Evolutionary conservation across 2,329 filamentous ascomycete species (phyloP).

Genomic region (Ceratocystis cacaofunesta): DNA sequence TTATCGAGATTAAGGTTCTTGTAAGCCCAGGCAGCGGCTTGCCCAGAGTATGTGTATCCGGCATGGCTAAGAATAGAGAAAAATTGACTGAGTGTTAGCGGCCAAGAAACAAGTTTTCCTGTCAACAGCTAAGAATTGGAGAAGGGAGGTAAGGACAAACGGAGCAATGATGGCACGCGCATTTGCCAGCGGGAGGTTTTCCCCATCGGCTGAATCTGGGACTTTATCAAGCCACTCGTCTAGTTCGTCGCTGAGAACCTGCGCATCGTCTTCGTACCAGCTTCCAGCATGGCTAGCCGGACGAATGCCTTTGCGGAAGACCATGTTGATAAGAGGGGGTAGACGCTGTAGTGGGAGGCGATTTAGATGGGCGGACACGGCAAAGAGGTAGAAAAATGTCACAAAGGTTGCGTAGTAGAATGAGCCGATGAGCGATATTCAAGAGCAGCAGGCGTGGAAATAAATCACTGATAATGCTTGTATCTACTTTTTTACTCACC

Average conservation of each 20-base stretch:
- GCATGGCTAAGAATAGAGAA: slow-evolving; percentile 51
- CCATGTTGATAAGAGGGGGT: neutral
- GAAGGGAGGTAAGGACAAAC: slow-evolving; percentile 36
- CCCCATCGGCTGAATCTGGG: slow-evolving; percentile 46
- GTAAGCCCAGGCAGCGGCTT: slow-evolving; percentile 89
- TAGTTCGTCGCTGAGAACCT: slow-evolving; percentile 51
- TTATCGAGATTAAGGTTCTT: slow-evolving; percentile 69
- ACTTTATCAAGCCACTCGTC: slow-evolving; percentile 61
- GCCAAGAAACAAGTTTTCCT: neutral
- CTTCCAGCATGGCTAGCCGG: slow-evolving; percentile 64
- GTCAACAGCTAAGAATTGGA: neutral
- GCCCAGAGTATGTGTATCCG: slow-evolving; percentile 82
- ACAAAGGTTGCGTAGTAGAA: neutral
- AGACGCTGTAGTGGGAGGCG: neutral
- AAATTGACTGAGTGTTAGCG: neutral
- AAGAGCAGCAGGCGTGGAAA: neutral
- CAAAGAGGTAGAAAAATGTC: neutral
- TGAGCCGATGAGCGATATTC: neutral
- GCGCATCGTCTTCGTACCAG: slow-evolving; percentile 61
- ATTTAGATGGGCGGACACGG: neutral
- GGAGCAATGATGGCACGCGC: slow-evolving; percentile 84
- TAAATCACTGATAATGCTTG: neutral
- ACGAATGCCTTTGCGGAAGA: slow-evolving; percentile 21
- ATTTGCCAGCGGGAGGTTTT: slow-evolving; percentile 49
- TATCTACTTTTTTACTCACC: neutral